Conservation (phyloP, 176 grass and related monocot species). For the Musa itinerans region DNA sequence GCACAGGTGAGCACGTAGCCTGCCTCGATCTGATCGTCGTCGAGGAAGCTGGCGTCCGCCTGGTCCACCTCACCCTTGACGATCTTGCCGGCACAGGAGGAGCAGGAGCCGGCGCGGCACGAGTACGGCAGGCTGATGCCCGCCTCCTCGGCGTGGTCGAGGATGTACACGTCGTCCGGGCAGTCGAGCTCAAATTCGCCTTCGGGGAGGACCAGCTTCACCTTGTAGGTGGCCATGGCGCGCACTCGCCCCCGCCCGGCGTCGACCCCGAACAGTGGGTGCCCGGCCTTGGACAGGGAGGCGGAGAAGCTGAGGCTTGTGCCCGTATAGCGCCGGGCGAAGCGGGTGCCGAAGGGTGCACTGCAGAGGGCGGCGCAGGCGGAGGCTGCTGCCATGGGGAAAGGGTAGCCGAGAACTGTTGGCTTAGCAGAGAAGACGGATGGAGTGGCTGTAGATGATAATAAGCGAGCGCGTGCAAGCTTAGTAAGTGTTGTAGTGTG, state of each 20-base stretch:
- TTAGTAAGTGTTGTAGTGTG: too few relatives aligned
- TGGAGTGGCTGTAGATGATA: too few relatives aligned
- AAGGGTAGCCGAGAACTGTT: neutral
- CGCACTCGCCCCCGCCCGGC: neutral
- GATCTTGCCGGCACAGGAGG: slow-evolving; percentile 30
- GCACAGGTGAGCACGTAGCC: slow-evolving; percentile 65
- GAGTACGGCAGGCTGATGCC: slow-evolving; percentile 72
- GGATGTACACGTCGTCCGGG: slow-evolving; percentile 55
- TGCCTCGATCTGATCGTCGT: slow-evolving; percentile 41
- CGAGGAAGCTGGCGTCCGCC: slow-evolving; percentile 63
- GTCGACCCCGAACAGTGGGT: neutral
- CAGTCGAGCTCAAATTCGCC: slow-evolving; percentile 25
- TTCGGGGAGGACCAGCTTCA: slow-evolving; percentile 23
- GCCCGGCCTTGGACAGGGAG: neutral
- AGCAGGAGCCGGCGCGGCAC: slow-evolving; percentile 32
- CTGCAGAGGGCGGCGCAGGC: slow-evolving; percentile 27
- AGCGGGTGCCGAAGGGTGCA: slow-evolving; percentile 35
- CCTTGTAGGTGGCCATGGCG: slow-evolving; percentile 49
- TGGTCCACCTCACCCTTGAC: slow-evolving; percentile 57
- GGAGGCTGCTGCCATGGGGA: slow-evolving; percentile 4
- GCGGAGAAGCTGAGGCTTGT: neutral
- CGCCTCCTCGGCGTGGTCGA: slow-evolving; percentile 53
- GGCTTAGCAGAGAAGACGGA: neutral
- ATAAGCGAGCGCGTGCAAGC: too few relatives aligned
- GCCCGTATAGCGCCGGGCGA: neutral